phyloP scores from a whole-genome alignment of 352 stramenopile genomes.

The Globisporangium uncinulatum region DNA sequence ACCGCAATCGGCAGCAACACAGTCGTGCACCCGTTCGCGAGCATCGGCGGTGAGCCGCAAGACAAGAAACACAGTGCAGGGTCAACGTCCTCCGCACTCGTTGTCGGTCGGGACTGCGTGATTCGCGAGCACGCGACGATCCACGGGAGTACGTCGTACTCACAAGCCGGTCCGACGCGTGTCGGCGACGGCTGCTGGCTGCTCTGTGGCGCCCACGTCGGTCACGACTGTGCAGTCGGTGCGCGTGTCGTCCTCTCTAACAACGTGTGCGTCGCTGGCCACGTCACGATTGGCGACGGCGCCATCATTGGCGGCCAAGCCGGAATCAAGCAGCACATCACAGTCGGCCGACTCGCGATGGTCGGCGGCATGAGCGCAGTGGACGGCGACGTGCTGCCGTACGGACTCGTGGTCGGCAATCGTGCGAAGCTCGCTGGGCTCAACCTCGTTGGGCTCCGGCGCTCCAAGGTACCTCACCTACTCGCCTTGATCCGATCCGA shows the following conservation, averaged over 20 bases:
- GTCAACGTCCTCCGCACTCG: slow-evolving; percentile 18
- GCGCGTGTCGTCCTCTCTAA: slow-evolving; percentile 74
- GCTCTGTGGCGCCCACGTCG: slow-evolving; percentile 68
- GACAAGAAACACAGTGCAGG: slow-evolving; percentile 57
- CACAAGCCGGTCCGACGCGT: slow-evolving; percentile 30
- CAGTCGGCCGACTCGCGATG: slow-evolving; percentile 68
- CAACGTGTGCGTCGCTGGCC: slow-evolving; percentile 75
- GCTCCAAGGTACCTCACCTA: slow-evolving; percentile 31
- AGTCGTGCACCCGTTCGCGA: slow-evolving; percentile 66
- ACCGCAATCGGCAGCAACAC: slow-evolving; percentile 53
- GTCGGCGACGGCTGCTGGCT: slow-evolving; percentile 80
- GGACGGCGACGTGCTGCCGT: slow-evolving; percentile 79
- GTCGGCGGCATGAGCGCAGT: slow-evolving; percentile 74
- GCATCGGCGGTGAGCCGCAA: slow-evolving; percentile 65
- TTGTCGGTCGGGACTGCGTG: slow-evolving; percentile 62
- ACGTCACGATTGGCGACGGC: slow-evolving; percentile 68
- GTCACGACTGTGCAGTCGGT: slow-evolving; percentile 60
- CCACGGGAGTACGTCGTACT: slow-evolving; percentile 74
- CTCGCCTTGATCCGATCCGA: not conserved
- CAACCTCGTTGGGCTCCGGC: slow-evolving; percentile 70
- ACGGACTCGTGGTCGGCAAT: slow-evolving; percentile 68
- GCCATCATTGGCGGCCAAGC: slow-evolving; percentile 77
- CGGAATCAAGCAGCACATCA: slow-evolving; percentile 73
- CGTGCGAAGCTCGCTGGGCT: slow-evolving; percentile 68
- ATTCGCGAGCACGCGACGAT: slow-evolving; percentile 83